These are phyloP conservation scores for Peltaster fructicola DNA, from an alignment of 2,329 filamentous ascomycete species.

Conservation along the genomic window DNA sequence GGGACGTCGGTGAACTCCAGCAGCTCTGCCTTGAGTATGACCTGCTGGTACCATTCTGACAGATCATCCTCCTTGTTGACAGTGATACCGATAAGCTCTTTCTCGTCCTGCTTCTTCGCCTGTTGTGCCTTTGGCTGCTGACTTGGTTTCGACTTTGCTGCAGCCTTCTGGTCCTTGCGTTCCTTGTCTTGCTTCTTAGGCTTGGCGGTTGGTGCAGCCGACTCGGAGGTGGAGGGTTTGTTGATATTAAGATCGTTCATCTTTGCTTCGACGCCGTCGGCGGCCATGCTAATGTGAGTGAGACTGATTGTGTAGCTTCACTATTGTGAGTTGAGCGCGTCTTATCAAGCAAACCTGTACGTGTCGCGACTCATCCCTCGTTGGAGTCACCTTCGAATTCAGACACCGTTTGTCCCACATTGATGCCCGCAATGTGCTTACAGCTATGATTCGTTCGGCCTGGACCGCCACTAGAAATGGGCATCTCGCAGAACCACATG, in stretches of 20 bases:
- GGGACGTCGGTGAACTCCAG: slow-evolving; percentile 96
- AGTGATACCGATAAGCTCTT: slow-evolving; percentile 69
- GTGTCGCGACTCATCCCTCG: no score
- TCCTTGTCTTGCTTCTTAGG: slow-evolving; percentile 19
- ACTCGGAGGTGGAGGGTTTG: slow-evolving; percentile 5
- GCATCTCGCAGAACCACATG: no score
- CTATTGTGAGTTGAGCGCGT: no score
- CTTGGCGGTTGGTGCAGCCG: slow-evolving; percentile 12
- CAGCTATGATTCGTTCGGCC: no score
- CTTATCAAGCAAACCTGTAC: no score
- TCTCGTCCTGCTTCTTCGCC: slow-evolving; percentile 35
- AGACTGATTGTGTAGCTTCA: no score
- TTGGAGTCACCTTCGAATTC: no score
- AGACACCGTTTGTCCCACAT: no score
- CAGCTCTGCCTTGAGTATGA: slow-evolving; percentile 92
- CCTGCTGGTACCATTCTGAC: slow-evolving; percentile 90
- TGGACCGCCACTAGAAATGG: no score
- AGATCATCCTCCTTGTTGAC: slow-evolving; percentile 75
- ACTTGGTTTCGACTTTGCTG: slow-evolving; percentile 10
- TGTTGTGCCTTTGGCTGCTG: slow-evolving; percentile 12
- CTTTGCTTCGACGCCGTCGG: slow-evolving; percentile 11
- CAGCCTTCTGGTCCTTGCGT: slow-evolving; percentile 17
- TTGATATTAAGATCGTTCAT: slow-evolving; percentile 13
- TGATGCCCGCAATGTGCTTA: no score
- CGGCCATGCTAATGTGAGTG: slow-evolving; percentile 5